Evolutionary conservation across 2,329 filamentous ascomycete genomes (phyloP).

Genomic region (Didymella segeticola): DNA sequence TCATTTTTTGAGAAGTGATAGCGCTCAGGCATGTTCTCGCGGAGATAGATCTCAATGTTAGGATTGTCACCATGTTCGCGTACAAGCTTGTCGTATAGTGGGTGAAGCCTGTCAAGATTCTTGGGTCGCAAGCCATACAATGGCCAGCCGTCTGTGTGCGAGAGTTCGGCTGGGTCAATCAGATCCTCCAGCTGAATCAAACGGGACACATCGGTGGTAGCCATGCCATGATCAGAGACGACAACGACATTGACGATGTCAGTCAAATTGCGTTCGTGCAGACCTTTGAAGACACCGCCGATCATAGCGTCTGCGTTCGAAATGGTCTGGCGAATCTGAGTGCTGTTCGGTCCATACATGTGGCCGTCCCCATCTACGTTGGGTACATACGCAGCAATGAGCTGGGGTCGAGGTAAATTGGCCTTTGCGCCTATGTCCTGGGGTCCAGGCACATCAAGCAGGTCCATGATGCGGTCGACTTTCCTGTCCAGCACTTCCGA

Average conservation of each 20-base stretch:
- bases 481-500: slow-evolving; percentile 77
- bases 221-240: slow-evolving; percentile 99
- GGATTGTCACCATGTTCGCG: slow-evolving; percentile 66
- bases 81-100: slow-evolving; percentile 66
- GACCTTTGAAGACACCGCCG: slow-evolving; percentile 73
- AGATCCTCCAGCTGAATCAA: slow-evolving; percentile 91
- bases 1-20: slow-evolving; percentile 91
- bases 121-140: slow-evolving; percentile 87
- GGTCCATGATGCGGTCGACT: slow-evolving; percentile 77
- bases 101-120: slow-evolving; percentile 67
- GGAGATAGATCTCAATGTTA: slow-evolving; percentile 85
- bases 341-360: slow-evolving; percentile 90
- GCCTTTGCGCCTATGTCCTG: slow-evolving; percentile 62
- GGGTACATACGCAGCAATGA: slow-evolving; percentile 94
- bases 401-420: slow-evolving; percentile 72
- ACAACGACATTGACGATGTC: slow-evolving; percentile 90
- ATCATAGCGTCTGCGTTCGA: slow-evolving; percentile 83
- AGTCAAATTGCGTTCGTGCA: slow-evolving; percentile 83
- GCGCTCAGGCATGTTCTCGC: slow-evolving; percentile 87
- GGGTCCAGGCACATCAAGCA: slow-evolving; percentile 81
- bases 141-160: slow-evolving; percentile 93
- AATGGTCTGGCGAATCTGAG: slow-evolving; percentile 83
- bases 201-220: slow-evolving; percentile 81
- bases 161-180: slow-evolving; percentile 77
- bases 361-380: slow-evolving; percentile 90